A percentile compares a stretch with the other conserved stretches of the same genome.
These are phyloP conservation scores for Boletus insuetus DNA, from an alignment of 768 basidiomycete genomes.

Conservation along the genomic window DNA sequence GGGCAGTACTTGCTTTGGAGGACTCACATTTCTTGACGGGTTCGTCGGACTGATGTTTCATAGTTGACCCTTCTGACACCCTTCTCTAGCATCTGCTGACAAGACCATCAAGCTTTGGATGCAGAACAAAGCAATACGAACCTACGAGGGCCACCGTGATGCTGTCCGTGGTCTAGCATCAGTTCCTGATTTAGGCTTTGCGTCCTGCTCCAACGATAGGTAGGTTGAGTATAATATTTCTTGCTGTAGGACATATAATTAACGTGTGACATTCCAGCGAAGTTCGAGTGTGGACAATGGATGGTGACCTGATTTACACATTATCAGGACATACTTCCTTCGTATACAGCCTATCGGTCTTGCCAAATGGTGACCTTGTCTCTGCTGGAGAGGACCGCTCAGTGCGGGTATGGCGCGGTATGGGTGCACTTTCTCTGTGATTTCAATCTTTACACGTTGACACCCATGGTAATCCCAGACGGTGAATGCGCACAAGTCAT, in stretches of 20 bases:
- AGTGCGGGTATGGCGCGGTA: conserved; percentile 88
- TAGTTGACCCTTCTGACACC: conserved; percentile 5
- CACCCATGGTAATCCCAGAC: conserved; percentile 42
- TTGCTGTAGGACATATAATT: background rate
- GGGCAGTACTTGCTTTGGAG: conserved; percentile 84
- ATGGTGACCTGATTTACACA: conserved; percentile 70
- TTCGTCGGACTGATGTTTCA: conserved; percentile 29
- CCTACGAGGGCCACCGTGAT: conserved; percentile 84
- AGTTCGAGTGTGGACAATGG: conserved; percentile 89
- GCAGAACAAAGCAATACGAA: conserved; percentile 68
- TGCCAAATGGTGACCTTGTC: conserved; percentile 80
- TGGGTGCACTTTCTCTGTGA: conserved; percentile 19
- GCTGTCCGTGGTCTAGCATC: conserved; percentile 85
- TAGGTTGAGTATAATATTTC: conserved; percentile 27
- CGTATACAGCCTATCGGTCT: conserved; percentile 83
- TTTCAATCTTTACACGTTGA: background rate
- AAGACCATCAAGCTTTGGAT: conserved; percentile 90
- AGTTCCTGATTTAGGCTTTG: conserved; percentile 87
- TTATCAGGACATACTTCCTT: conserved; percentile 97
- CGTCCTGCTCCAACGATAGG: conserved; percentile 95
- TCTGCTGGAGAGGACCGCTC: conserved; percentile 95
- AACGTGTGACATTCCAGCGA: conserved; percentile 50
- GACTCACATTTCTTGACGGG: conserved; percentile 81
- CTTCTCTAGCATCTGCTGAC: conserved; percentile 79
- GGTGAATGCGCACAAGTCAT: conserved; percentile 88